phyloP scores from a whole-genome alignment of 257 asterid genomes.

The Cruciata laevipes region DNA sequence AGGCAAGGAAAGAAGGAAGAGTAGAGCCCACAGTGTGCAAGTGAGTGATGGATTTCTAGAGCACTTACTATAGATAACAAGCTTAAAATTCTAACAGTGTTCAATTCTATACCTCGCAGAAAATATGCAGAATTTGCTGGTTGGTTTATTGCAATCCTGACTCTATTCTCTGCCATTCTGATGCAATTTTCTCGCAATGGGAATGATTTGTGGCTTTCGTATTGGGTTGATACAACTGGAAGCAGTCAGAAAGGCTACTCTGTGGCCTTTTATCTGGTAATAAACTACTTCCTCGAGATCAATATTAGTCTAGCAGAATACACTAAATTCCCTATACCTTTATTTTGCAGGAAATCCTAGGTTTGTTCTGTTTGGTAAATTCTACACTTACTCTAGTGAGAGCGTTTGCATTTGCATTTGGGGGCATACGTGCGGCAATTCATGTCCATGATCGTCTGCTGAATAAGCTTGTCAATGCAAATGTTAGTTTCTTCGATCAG shows the following conservation, averaged over 20 bases:
- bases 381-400: conserved; percentile 73
- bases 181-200: conserved; percentile 99
- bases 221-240: conserved; percentile 85
- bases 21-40: conserved; percentile 73
- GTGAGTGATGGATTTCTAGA: conserved; percentile 41
- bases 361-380: conserved; percentile 66
- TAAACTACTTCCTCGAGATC: conserved; percentile 16
- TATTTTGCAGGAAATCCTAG: conserved; percentile 54
- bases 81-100: conserved; percentile 3
- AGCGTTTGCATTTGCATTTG: conserved; percentile 88
- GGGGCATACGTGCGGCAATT: conserved; percentile 85
- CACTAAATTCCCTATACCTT: conserved; percentile 4
- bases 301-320: neutral
- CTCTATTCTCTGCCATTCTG: conserved; percentile 68
- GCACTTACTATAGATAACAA: neutral
- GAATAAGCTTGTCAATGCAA: conserved; percentile 54
- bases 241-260: conserved; percentile 44
- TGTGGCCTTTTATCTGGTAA: conserved; percentile 73
- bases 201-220: conserved; percentile 89
- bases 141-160: conserved; percentile 53
- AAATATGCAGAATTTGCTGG: conserved; percentile 86
- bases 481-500: conserved; percentile 77
- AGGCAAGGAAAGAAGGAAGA: conserved; percentile 79
- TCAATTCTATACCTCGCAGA: conserved; percentile 36
- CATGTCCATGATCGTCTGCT: conserved; percentile 59